Evolutionary conservation across 1,284 basidiomycete species (phyloP).

Genomic region (Salmacisia buchloeana): DNA sequence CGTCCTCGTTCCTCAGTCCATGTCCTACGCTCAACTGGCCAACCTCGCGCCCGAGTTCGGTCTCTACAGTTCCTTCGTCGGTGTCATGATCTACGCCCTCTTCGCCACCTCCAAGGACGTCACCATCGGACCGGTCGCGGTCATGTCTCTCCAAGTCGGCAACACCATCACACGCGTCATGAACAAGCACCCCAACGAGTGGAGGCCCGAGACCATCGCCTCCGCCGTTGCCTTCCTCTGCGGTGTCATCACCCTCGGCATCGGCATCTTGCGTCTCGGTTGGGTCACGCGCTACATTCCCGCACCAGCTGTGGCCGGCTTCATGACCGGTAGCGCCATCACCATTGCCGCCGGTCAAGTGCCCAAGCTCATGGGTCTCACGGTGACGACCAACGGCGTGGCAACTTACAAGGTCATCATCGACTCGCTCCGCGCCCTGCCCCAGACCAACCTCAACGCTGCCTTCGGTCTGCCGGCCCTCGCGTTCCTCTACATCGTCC

Average conservation of each 20-base stretch:
- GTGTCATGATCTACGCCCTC: constrained; percentile 64
- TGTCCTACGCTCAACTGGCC: constrained; percentile 68
- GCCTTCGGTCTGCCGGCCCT: constrained; percentile 82
- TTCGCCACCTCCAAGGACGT: constrained; percentile 51
- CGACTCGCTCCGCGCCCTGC: constrained; percentile 79
- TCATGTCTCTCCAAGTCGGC: constrained; percentile 89
- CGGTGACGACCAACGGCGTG: constrained; percentile 36
- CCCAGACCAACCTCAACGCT: constrained; percentile 69
- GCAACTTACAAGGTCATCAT: constrained; percentile 82
- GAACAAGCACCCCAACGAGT: constrained; percentile 11
- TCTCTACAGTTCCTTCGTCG: constrained; percentile 82
- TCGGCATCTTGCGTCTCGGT: constrained; percentile 84
- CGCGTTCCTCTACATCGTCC: constrained; percentile 68
- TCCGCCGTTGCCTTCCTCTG: constrained; percentile 78
- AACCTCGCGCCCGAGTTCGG: constrained; percentile 81
- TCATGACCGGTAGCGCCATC: constrained; percentile 56
- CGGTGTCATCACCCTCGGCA: constrained; percentile 85
- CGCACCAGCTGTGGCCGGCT: constrained; percentile 82
- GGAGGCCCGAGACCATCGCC: constrained; percentile 65
- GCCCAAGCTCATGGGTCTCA: constrained; percentile 44
- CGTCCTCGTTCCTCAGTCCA: constrained; percentile 49
- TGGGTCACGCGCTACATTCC: constrained; percentile 96
- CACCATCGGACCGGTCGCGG: constrained; percentile 59
- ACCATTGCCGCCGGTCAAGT: constrained; percentile 47
- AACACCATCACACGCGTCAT: constrained; percentile 53